Conservation (phyloP, 2,329 filamentous ascomycete species). For the Lithohypha guttulata region DNA sequence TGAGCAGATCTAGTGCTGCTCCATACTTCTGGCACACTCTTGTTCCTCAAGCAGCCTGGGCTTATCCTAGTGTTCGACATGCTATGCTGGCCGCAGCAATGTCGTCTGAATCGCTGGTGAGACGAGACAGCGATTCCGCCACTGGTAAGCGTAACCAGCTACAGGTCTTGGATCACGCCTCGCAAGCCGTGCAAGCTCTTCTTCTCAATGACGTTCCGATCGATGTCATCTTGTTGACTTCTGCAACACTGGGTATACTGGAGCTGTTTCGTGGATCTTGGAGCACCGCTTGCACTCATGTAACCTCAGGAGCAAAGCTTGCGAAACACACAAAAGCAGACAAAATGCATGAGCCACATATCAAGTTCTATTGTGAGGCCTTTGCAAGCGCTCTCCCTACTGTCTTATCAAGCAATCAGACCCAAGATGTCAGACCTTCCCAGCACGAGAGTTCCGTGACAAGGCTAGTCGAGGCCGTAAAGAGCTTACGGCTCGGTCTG, state of each 20-base stretch:
- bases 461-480: constrained; percentile 3
- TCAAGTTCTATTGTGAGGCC: constrained; percentile 8
- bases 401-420: neutral
- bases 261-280: constrained; percentile 10
- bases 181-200: constrained; percentile 10
- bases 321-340: constrained; percentile 1
- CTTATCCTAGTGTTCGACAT: constrained; percentile 11
- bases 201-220: constrained; percentile 7
- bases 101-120: constrained; percentile 10
- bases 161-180: constrained; percentile 4
- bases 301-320: constrained; percentile 3
- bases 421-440: neutral
- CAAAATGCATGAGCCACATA: neutral
- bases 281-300: constrained; percentile 9
- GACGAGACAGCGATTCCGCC: neutral
- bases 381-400: constrained; percentile 6
- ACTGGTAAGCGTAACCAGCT: constrained; percentile 3
- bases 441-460: constrained; percentile 4
- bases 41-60: constrained; percentile 14
- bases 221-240: constrained; percentile 12
- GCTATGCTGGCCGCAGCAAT: constrained; percentile 14
- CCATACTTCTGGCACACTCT: constrained; percentile 11
- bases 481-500: constrained; percentile 2
- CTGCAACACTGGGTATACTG: constrained; percentile 11
- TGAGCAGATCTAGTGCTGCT: constrained; percentile 1